These are phyloP conservation scores for Aureobasidium leucospermi DNA, from an alignment of 2,329 filamentous ascomycete genomes.

Conservation along the genomic window DNA sequence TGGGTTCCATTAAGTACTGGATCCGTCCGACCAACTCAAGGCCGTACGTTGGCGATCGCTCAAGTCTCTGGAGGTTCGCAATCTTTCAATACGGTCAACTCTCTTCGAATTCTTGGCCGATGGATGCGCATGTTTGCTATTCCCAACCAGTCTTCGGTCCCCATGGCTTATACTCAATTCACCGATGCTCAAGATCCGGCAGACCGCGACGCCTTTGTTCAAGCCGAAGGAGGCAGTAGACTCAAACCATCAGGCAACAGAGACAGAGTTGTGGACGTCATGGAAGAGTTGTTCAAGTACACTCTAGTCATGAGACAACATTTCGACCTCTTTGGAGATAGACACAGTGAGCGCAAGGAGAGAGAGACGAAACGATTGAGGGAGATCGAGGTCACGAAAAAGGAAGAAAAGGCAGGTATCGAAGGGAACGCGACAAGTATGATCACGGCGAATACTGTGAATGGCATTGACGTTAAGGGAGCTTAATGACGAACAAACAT, in stretches of 20 bases:
- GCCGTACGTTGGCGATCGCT: conserved; percentile 54
- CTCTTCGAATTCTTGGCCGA: conserved; percentile 55
- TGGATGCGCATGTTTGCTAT: conserved; percentile 67
- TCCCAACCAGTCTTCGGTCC: conserved; percentile 58
- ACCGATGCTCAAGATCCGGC: conserved; percentile 37
- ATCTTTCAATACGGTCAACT: conserved; percentile 61
- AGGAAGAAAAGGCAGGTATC: background rate
- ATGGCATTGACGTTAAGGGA: background rate
- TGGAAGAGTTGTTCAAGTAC: conserved; percentile 66
- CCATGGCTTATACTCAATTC: conserved; percentile 57
- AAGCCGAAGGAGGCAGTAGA: conserved; percentile 38
- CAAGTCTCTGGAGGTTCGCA: conserved; percentile 60
- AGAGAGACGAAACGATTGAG: conserved; percentile 22
- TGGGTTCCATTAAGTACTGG: conserved; percentile 59
- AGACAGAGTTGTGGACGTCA: conserved; percentile 56
- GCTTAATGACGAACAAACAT: background rate
- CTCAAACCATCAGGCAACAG: conserved; percentile 51
- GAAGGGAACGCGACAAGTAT: conserved; percentile 1
- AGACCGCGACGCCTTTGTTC: conserved; percentile 19
- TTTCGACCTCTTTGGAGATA: conserved; percentile 53
- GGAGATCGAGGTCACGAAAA: background rate
- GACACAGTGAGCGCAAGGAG: conserved; percentile 54
- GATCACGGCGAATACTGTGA: background rate
- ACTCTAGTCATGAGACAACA: conserved; percentile 58
- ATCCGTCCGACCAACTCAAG: conserved; percentile 58